Evolutionary conservation across 2,329 filamentous ascomycete genomes (phyloP), one percentile per base, ranked within the genome.

Genomic region (Ciborinia camelliae): DNA sequence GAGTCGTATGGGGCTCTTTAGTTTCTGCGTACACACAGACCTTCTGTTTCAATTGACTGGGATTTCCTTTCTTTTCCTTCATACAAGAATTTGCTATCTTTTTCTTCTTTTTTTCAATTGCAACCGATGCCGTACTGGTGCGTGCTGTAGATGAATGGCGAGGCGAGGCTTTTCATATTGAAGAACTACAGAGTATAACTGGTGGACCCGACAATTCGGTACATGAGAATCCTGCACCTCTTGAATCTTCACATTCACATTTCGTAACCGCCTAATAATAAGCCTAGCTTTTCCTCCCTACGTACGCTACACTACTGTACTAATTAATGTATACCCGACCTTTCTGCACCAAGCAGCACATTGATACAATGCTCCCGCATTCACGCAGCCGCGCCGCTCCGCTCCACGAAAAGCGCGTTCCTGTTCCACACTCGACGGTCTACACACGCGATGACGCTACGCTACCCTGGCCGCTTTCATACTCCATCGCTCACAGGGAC

Each of bases 301-400:
- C 3, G 12, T 28, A 15, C 30, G 1, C n/a, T 3, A 23, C 1
- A n/a, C n/a, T 9, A 23, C 12, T 37, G 20, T n/a, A n/a, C n/a
- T n/a, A n/a, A n/a, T n/a, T n/a, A n/a, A n/a, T n/a, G n/a, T 12
- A 32, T 37, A 53, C 30, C 51, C 4, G 7, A n/a, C 51, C 20
- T 53, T 53, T 12, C 51, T 37, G 15, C 12, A 53, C 18, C 51
- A 18, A 37, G 51, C 23, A 23, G 15, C 9, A 53, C 30, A n/a
- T n/a, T n/a, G n/a, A n/a, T n/a, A n/a, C 51, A 15, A n/a, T 37
- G 8, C 7, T 53, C 32, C 30, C 51, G 51, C 32, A 12, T 32
- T 54, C 51, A 54, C 51, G 51, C 51, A 32, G 32, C 51, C 51
- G 51, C 51, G 51, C 51, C 51, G 51, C 51, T 37, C 51, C 51